A percentile compares a stretch with the other conserved stretches of the same genome.
phyloP scores from a whole-genome alignment of 495 filamentous ascomycete species.

The Penicillium macrosclerotiorum region DNA sequence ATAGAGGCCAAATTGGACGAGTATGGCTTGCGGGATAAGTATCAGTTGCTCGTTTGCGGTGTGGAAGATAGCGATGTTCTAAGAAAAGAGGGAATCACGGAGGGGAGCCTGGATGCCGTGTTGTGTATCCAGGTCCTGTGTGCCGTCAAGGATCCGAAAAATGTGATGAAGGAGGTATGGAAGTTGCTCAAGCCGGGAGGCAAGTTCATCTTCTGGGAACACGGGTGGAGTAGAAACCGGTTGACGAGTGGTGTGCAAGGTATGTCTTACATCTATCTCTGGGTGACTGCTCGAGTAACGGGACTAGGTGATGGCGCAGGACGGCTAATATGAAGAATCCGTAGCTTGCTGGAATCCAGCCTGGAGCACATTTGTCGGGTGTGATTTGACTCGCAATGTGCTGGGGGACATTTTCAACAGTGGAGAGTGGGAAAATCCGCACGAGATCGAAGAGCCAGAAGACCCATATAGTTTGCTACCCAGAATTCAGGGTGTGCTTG shows the following conservation, averaged over 20 bases:
- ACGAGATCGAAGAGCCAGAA: constrained; percentile 18
- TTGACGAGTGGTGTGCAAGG: constrained; percentile 29
- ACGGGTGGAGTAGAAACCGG: constrained; percentile 26
- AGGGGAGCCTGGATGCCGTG: constrained; percentile 36
- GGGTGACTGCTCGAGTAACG: background rate
- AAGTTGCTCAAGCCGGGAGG: constrained; percentile 33
- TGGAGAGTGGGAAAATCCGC: constrained; percentile 26
- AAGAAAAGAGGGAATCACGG: constrained; percentile 29
- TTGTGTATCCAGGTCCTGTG: constrained; percentile 31
- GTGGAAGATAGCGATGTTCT: constrained; percentile 40
- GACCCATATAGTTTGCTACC: constrained; percentile 20
- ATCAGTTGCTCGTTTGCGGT: constrained; percentile 33
- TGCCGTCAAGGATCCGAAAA: constrained; percentile 20
- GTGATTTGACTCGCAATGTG: constrained; percentile 19
- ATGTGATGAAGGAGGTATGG: constrained; percentile 25
- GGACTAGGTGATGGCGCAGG: background rate
- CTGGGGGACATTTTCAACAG: constrained; percentile 20
- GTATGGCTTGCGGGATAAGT: constrained; percentile 30
- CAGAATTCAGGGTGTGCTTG: constrained; percentile 24
- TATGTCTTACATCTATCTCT: constrained; percentile 12
- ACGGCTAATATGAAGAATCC: constrained; percentile 8
- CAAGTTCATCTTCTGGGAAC: constrained; percentile 46
- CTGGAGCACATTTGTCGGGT: constrained; percentile 26
- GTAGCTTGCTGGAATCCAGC: constrained; percentile 24
- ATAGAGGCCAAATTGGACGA: constrained; percentile 26